Evolutionary conservation across 225 moss, liverwort and hornwort species (phyloP).

Genomic region (Bryoerythrophyllum caledonicum): DNA sequence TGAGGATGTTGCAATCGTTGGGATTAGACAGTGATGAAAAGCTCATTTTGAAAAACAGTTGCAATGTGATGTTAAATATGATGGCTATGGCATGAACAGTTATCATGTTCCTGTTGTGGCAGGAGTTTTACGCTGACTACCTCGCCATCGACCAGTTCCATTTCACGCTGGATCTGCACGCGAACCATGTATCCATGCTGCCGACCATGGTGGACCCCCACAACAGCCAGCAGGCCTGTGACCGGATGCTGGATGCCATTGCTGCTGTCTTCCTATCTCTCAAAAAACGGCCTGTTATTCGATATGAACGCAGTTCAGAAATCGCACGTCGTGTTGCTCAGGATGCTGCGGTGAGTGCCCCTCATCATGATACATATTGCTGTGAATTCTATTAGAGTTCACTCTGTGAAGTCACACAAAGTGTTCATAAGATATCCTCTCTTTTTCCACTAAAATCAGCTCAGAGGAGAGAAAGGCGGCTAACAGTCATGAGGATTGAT

Average conservation of each 20-base stretch:
- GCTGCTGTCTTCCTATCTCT: constrained; percentile 90
- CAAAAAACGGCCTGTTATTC: constrained; percentile 90
- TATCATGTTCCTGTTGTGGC: constrained; percentile 33
- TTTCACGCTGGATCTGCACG: constrained; percentile 90
- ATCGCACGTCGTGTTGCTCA: constrained; percentile 84
- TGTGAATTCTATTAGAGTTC: neutral
- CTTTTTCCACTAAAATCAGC: too few relatives aligned
- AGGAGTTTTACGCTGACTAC: constrained; percentile 98
- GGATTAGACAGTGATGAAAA: neutral
- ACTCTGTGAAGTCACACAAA: too few relatives aligned
- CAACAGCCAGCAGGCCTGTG: constrained; percentile 86
- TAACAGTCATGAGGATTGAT: too few relatives aligned
- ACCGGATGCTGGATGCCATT: constrained; percentile 94
- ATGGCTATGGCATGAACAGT: constrained; percentile 8
- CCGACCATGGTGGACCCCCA: constrained; percentile 84
- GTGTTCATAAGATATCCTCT: too few relatives aligned
- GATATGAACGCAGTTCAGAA: constrained; percentile 94
- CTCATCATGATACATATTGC: constrained; percentile 8
- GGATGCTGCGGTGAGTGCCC: constrained; percentile 82
- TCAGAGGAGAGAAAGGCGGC: too few relatives aligned
- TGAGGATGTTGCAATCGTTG: constrained; percentile 3
- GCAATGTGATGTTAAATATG: neutral
- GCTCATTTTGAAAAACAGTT: neutral
- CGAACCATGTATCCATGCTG: constrained; percentile 95
- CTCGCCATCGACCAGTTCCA: constrained; percentile 95